Evolutionary conservation across 768 basidiomycete genomes (phyloP).

Genomic region (Lentinula edodes): DNA sequence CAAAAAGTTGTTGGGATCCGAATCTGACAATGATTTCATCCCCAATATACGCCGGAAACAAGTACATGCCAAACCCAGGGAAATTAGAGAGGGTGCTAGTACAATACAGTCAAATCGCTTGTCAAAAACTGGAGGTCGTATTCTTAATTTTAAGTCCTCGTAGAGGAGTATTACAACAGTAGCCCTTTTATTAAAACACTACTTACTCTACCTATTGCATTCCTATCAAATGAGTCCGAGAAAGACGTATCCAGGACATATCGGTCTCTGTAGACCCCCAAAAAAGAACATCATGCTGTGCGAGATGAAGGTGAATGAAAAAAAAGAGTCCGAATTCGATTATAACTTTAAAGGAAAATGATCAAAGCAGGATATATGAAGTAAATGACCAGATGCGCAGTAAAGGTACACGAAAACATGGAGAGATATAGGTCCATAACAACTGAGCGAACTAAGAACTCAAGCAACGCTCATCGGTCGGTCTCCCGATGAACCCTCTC

Average conservation of each 20-base stretch:
- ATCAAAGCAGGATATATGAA: neutral
- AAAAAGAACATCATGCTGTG: neutral
- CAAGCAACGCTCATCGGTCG: conserved; percentile 11
- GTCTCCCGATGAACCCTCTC: conserved; percentile 1
- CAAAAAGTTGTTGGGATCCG: conserved; percentile 6
- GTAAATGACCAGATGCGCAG: neutral
- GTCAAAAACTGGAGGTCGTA: neutral
- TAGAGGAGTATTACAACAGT: neutral
- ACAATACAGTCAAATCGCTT: neutral
- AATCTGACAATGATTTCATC: conserved; percentile 6
- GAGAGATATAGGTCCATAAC: conserved; percentile 1
- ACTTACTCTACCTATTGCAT: neutral
- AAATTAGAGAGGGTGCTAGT: too few relatives aligned
- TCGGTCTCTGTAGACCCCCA: neutral
- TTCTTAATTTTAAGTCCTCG: too few relatives aligned
- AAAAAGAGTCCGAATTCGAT: neutral
- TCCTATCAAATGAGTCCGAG: neutral
- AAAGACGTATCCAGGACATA: neutral
- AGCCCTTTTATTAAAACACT: neutral
- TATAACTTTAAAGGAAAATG: neutral
- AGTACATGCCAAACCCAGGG: neutral
- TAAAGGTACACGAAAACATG: neutral
- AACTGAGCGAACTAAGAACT: neutral
- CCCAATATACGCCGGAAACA: neutral
- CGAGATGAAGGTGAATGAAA: neutral